A percentile compares a stretch with the other conserved stretches of the same genome.
Conservation (phyloP, 257 asterid species). For the Solanum virginianum region DNA sequence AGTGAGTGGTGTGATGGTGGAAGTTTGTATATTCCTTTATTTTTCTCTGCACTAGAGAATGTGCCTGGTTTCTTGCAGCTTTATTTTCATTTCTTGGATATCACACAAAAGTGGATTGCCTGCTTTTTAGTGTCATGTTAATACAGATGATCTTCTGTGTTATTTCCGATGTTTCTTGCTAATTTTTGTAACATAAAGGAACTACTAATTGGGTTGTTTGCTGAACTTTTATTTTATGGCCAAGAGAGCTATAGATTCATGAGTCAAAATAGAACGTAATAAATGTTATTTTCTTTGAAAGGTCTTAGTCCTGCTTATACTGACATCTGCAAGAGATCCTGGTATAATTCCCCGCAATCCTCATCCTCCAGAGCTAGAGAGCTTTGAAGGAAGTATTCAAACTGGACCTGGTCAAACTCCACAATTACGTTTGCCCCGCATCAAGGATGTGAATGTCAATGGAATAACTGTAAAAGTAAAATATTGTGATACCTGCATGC, state of each 20-base stretch:
- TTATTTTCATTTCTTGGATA: background rate
- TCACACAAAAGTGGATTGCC: background rate
- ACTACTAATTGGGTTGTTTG: background rate
- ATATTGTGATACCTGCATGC: slow-evolving; percentile 85
- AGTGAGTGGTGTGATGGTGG: background rate
- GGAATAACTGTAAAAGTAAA: slow-evolving; percentile 70
- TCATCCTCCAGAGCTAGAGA: slow-evolving; percentile 86
- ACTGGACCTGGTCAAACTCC: slow-evolving; percentile 33
- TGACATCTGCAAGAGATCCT: slow-evolving; percentile 89
- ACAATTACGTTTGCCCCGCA: slow-evolving; percentile 46
- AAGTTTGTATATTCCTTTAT: background rate
- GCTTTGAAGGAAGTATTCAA: slow-evolving; percentile 31
- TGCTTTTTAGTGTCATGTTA: background rate
- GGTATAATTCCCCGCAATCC: slow-evolving; percentile 85
- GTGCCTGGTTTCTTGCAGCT: background rate
- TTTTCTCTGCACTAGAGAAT: background rate
- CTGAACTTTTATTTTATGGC: background rate
- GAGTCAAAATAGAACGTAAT: background rate
- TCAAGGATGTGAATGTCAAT: slow-evolving; percentile 55
- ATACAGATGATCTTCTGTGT: background rate
- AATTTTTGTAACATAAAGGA: background rate
- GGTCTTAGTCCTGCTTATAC: slow-evolving; percentile 62
- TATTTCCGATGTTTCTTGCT: background rate
- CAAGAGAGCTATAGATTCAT: background rate
- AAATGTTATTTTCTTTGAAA: slow-evolving; percentile 6